Evolutionary conservation across 208 protist species (phyloP).

Genomic region (Leptomonas seymouri): DNA sequence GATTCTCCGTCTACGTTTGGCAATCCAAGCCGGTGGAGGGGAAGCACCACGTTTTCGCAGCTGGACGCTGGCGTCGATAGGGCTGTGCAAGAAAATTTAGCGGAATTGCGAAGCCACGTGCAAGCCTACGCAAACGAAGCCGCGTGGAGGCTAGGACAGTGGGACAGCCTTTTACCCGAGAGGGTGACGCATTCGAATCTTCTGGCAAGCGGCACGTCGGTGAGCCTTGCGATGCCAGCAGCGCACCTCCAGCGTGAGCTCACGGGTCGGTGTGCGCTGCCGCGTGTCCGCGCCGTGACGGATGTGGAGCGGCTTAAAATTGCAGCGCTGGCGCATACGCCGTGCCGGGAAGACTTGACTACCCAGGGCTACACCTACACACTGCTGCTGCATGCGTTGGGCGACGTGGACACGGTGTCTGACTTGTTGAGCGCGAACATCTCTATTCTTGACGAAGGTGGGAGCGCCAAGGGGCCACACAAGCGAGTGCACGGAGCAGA

Average conservation of each 20-base stretch:
- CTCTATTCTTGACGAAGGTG: constrained; percentile 4
- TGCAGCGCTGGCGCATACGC: constrained; percentile 46
- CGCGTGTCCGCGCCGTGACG: constrained; percentile 17
- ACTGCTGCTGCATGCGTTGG: constrained; percentile 75
- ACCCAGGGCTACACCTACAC: constrained; percentile 68
- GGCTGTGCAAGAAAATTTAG: too few relatives aligned
- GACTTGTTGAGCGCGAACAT: constrained; percentile 33
- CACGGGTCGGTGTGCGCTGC: constrained; percentile 4
- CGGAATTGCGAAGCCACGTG: constrained; percentile 38
- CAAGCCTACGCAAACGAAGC: constrained; percentile 88
- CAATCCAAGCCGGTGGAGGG: background rate
- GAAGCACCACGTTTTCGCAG: constrained; percentile 21
- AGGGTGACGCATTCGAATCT: background rate
- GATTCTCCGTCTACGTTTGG: background rate
- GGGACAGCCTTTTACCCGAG: constrained; percentile 55
- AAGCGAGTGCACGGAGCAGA: background rate
- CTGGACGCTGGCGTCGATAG: too few relatives aligned
- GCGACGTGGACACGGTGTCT: constrained; percentile 74
- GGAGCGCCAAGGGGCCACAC: background rate
- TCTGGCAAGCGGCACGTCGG: background rate
- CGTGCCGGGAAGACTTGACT: constrained; percentile 71
- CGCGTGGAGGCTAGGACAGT: constrained; percentile 85
- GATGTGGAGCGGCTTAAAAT: constrained; percentile 56
- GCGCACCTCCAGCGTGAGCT: constrained; percentile 24
- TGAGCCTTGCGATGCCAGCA: constrained; percentile 26